Conservation (phyloP, 2,329 filamentous ascomycete species). For the Claviceps sp. region DNA sequence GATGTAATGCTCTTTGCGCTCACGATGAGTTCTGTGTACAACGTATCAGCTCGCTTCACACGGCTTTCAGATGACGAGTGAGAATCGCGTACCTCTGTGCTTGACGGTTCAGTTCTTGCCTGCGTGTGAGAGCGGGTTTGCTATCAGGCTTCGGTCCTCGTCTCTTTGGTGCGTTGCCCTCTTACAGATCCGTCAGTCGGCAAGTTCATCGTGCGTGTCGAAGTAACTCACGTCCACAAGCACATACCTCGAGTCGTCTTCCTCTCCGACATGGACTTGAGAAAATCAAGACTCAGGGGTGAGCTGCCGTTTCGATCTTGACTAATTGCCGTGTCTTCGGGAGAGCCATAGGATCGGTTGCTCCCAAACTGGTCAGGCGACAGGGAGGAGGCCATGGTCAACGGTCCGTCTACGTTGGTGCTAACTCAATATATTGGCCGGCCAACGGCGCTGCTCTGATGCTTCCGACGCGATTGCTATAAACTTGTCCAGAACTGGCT, state of each 20-base stretch:
- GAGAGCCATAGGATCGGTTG: slow-evolving; percentile 14
- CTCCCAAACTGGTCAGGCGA: slow-evolving; percentile 26
- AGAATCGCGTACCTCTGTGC: slow-evolving; percentile 62
- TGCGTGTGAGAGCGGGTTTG: slow-evolving; percentile 81
- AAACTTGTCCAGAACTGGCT: neutral
- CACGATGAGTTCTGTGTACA: slow-evolving; percentile 68
- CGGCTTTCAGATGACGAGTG: neutral
- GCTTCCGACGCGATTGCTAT: neutral
- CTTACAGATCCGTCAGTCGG: slow-evolving; percentile 25
- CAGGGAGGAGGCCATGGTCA: slow-evolving; percentile 24
- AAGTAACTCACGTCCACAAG: neutral
- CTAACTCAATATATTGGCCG: neutral
- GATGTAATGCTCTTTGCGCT: slow-evolving; percentile 93
- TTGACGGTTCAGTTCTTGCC: slow-evolving; percentile 89
- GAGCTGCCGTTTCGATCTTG: slow-evolving; percentile 27
- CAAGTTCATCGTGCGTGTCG: neutral
- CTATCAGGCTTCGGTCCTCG: slow-evolving; percentile 93
- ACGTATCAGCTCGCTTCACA: neutral
- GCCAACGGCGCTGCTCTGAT: neutral
- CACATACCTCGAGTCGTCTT: slow-evolving; percentile 58
- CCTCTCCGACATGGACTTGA: slow-evolving; percentile 59
- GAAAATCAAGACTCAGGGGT: slow-evolving; percentile 43
- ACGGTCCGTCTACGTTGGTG: neutral
- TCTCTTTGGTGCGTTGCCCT: slow-evolving; percentile 76
- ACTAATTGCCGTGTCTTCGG: slow-evolving; percentile 14